Percentiles rank a stretch among this genome's conserved stretches.
Conservation (phyloP, 352 stramenopile species). For the Pythium utonaiense region DNA sequence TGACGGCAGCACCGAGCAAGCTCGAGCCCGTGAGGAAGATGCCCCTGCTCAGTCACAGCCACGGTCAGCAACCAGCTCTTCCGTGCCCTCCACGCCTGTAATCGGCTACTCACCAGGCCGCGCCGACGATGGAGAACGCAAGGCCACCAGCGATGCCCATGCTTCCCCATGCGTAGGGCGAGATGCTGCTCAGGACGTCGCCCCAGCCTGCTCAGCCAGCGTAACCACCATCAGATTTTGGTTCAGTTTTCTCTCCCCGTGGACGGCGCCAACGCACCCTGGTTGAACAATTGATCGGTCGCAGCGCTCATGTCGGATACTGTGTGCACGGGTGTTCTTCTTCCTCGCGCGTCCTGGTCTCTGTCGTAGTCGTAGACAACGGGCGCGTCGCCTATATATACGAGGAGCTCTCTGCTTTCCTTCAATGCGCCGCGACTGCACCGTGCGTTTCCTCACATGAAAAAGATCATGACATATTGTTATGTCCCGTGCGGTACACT, state of each 20-base stretch:
- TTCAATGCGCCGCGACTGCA: background rate
- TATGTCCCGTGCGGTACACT: slow-evolving; percentile 24
- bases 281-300: slow-evolving; percentile 83
- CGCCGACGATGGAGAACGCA: slow-evolving; percentile 96
- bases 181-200: slow-evolving; percentile 98
- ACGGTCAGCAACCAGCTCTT: background rate
- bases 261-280: slow-evolving; percentile 42
- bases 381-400: background rate
- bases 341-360: slow-evolving; percentile 11
- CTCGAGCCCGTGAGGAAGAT: slow-evolving; percentile 94
- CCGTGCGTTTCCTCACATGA: slow-evolving; percentile 23
- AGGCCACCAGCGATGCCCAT: slow-evolving; percentile 97
- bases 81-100: background rate
- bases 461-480: slow-evolving; percentile 6
- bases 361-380: slow-evolving; percentile 3
- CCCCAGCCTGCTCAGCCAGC: slow-evolving; percentile 60
- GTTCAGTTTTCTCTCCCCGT: background rate
- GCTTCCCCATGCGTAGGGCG: slow-evolving; percentile 96
- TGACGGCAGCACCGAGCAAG: slow-evolving; percentile 97
- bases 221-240: background rate
- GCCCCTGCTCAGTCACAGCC: slow-evolving; percentile 42
- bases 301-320: slow-evolving; percentile 60
- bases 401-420: background rate
- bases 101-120: slow-evolving; percentile 81
- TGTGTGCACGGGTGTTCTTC: slow-evolving; percentile 8